A percentile compares a stretch with the other conserved stretches of the same genome.
Evolutionary conservation across 2,329 filamentous ascomycete genomes (phyloP).

Genomic region (Geosmithia flava): DNA sequence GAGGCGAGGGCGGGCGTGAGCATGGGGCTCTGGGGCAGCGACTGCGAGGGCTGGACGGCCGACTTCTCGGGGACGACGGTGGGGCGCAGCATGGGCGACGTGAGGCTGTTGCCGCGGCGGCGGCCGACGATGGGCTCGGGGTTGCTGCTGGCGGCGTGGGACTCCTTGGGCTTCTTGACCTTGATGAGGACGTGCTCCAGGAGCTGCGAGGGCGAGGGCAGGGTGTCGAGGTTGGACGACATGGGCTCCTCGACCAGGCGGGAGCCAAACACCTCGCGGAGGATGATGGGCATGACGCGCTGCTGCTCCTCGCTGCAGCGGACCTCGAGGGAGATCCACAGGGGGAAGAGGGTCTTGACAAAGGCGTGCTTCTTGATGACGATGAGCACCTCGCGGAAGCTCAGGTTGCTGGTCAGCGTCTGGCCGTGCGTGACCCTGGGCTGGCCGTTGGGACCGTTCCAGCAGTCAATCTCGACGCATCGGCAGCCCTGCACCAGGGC

Average conservation of each 20-base stretch:
- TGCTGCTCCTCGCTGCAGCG: constrained; percentile 83
- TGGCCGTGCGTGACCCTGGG: constrained; percentile 86
- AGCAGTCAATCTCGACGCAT: constrained; percentile 95
- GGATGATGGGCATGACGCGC: constrained; percentile 75
- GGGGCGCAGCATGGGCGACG: constrained; percentile 49
- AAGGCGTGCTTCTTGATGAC: constrained; percentile 96
- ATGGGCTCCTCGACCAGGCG: constrained; percentile 67
- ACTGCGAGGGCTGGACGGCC: constrained; percentile 32
- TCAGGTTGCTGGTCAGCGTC: constrained; percentile 77
- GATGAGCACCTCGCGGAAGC: constrained; percentile 83
- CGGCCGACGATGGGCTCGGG: constrained; percentile 26
- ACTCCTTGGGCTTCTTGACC: constrained; percentile 64
- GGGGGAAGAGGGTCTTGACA: constrained; percentile 69
- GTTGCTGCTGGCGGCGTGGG: constrained; percentile 20
- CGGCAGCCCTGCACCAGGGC: constrained; percentile 82
- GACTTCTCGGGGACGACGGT: constrained; percentile 41
- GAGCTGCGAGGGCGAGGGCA: constrained; percentile 80
- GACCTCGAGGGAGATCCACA: constrained; percentile 92
- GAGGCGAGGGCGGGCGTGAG: constrained; percentile 37
- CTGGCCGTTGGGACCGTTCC: constrained; percentile 81
- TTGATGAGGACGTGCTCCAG: constrained; percentile 82
- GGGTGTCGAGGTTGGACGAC: constrained; percentile 49
- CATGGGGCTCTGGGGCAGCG: constrained; percentile 41
- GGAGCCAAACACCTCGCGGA: constrained; percentile 73
- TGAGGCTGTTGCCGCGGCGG: constrained; percentile 57